Evolutionary conservation across 179 eudicot genomes (phyloP).

Genomic region (Camellia oleifera): DNA sequence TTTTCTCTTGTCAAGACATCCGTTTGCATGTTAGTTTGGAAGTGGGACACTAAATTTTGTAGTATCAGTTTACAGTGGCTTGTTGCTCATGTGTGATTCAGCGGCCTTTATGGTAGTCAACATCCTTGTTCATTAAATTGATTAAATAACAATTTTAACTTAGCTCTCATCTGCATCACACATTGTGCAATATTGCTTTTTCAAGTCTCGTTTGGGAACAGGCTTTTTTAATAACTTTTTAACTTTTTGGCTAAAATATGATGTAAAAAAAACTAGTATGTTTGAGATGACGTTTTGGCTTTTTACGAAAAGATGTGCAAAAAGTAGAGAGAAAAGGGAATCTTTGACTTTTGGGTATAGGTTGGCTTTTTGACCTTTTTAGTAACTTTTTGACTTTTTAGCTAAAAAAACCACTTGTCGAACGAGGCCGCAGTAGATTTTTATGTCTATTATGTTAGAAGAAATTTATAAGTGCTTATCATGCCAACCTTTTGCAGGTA

Average conservation of each 20-base stretch:
- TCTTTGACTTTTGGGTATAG: too few species aligned
- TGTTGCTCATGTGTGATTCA: constrained; percentile 7
- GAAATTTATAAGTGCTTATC: background rate
- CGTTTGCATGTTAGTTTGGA: background rate
- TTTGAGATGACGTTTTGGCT: too few species aligned
- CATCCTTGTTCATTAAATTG: background rate
- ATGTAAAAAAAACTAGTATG: too few species aligned
- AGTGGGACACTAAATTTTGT: background rate
- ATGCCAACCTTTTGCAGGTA: constrained; percentile 44
- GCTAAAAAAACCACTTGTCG: too few species aligned
- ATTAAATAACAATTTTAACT: background rate
- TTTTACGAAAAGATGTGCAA: too few species aligned
- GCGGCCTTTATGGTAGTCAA: background rate
- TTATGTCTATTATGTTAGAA: constrained; percentile 1
- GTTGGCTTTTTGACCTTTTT: too few species aligned
- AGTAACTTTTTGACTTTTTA: too few species aligned
- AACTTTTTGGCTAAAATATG: too few species aligned
- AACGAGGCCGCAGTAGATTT: background rate
- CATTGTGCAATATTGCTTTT: background rate
- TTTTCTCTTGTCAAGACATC: background rate
- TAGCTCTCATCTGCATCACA: background rate
- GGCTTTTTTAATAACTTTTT: too few species aligned
- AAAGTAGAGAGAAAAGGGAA: too few species aligned
- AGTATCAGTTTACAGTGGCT: background rate
- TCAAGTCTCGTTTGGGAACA: background rate